Base-by-base conservation (phyloP, 2,329 filamentous ascomycete genomes). In the Chaetomiaceae sp. region DNA sequence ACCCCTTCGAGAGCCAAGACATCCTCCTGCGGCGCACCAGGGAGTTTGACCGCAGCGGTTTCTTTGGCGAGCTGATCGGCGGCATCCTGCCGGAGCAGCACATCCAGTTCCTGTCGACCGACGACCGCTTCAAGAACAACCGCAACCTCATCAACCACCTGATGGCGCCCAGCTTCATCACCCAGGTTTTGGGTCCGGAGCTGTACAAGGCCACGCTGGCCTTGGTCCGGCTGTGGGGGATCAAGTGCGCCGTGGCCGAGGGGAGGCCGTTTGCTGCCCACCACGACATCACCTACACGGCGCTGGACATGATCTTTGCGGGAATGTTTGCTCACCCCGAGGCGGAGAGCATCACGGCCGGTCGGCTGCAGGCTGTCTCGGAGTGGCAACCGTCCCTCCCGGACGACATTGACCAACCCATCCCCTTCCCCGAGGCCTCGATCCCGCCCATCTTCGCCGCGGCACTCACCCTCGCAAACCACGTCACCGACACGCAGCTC, bases 21-120 rank as follows among this genome's bases (percentile, higher is more conserved):
- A 68, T 78, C 39, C 66, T 77, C 23, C 62, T 72, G 5, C 69
- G 73, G 1, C 70, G 74, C 14, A 60, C 59, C 25, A 71, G 69
- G 43, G 75, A 77, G 38, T 77, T 77, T 44, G 74, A 77, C 59
- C 69, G 72, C 11, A 69, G 66, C 40, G 59, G 59, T 46, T 66
- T 68, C 58, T 68, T 71, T 29, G 50, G 55, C 6, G 63, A 66
- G 7, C 42, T 69, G 3, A 63, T 72, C 20, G 60, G 60, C 25
- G 68, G 68, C 20, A 61, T 70, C 19, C 55, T 66, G 20, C 68
- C 66, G 2, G 50, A 68, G 37, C 64, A 68, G 51, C 71, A 72
- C 53, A 67, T 67, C 23, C 57, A 65, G 25, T 63, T 67, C 43
- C 51, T 60, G 48, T 68, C 66, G 4, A 65, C 61, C 1, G 65